A percentile compares a stretch with the other conserved stretches of the same genome.
These are phyloP conservation scores for Ascochyta viciae-villosae DNA, from an alignment of 2,329 filamentous ascomycete species.

Conservation along the genomic window DNA sequence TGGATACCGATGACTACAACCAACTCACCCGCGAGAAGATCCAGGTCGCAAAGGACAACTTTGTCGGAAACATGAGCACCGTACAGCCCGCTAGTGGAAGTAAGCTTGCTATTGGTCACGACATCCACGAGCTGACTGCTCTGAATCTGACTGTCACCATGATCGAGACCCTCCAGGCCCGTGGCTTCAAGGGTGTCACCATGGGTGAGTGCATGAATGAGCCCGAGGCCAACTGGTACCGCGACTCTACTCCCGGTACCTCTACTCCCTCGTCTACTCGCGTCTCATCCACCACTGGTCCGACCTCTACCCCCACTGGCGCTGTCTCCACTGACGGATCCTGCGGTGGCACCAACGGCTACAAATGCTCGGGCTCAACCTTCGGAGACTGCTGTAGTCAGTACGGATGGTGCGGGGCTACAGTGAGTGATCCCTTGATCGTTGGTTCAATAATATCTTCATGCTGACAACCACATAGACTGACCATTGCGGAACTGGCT, in stretches of 20 bases:
- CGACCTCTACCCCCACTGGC: constrained; percentile 30
- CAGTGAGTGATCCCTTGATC: background rate
- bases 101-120: constrained; percentile 62
- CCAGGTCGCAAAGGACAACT: constrained; percentile 43
- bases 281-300: constrained; percentile 9
- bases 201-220: constrained; percentile 59
- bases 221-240: constrained; percentile 57
- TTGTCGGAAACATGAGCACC: constrained; percentile 53
- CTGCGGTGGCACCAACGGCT: constrained; percentile 35
- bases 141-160: constrained; percentile 53
- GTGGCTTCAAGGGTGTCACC: constrained; percentile 54
- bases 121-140: constrained; percentile 57
- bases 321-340: constrained; percentile 27
- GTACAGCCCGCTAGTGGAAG: constrained; percentile 36
- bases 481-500: constrained; percentile 23
- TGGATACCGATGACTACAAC: constrained; percentile 60
- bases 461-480: background rate
- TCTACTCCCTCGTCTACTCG: constrained; percentile 33
- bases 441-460: background rate
- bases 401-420: constrained; percentile 51
- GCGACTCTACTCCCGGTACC: constrained; percentile 47
- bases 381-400: constrained; percentile 56
- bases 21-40: constrained; percentile 39
- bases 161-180: constrained; percentile 48
- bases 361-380: constrained; percentile 29